Conservation (phyloP, 495 filamentous ascomycete genomes). For the Podospora pseudocomata region DNA sequence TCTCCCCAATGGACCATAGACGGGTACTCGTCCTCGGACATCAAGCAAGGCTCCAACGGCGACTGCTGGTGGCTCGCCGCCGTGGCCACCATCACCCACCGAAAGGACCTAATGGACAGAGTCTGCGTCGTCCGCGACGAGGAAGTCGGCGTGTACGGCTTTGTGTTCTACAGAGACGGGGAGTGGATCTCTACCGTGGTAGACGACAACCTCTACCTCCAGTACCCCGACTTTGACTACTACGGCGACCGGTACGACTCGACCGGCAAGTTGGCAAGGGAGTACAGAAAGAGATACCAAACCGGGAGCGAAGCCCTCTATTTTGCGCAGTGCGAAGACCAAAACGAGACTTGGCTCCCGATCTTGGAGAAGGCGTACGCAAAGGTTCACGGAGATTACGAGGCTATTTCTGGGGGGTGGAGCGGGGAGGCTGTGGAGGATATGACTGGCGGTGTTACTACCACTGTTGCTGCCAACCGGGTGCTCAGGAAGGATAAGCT, state of each 20-base stretch:
- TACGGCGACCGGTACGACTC: conserved; percentile 54
- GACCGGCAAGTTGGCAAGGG: conserved; percentile 42
- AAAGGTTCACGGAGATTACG: conserved; percentile 88
- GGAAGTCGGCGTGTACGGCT: conserved; percentile 85
- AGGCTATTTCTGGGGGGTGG: conserved; percentile 80
- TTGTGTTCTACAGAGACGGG: conserved; percentile 89
- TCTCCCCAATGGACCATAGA: conserved; percentile 62
- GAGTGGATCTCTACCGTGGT: conserved; percentile 91
- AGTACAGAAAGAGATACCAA: conserved; percentile 72
- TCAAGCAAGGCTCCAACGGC: conserved; percentile 73
- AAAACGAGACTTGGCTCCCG: conserved; percentile 92
- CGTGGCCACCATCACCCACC: conserved; percentile 77
- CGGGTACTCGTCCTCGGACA: conserved; percentile 76
- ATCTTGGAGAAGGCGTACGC: conserved; percentile 94
- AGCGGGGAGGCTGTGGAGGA: conserved; percentile 90
- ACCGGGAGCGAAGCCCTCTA: conserved; percentile 72
- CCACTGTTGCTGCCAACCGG: conserved; percentile 71
- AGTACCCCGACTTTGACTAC: conserved; percentile 62
- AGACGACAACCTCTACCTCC: conserved; percentile 73
- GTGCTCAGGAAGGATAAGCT: conserved; percentile 85
- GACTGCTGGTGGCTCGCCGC: conserved; percentile 94
- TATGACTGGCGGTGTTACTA: conserved; percentile 86
- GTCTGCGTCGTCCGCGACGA: conserved; percentile 85
- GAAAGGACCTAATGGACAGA: conserved; percentile 69
- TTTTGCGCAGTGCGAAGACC: conserved; percentile 80